Evolutionary conservation across 2,329 filamentous ascomycete species (phyloP).

Genomic region (Neoascochyta sp.): DNA sequence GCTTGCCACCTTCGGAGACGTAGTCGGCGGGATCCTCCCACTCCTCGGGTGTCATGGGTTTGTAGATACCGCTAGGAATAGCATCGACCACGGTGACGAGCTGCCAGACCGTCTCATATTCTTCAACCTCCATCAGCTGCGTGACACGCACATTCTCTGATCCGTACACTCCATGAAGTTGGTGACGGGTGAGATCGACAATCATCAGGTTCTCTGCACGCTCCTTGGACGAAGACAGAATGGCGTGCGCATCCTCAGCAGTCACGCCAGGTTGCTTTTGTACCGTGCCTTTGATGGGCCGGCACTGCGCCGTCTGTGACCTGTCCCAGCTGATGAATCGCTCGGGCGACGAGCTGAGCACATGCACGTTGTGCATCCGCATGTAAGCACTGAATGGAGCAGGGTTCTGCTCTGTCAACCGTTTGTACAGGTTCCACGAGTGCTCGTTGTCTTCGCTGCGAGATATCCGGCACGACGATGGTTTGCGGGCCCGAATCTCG

Average conservation of each 20-base stretch:
- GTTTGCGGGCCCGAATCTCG: slow-evolving; percentile 47
- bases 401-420: slow-evolving; percentile 67
- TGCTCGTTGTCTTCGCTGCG: slow-evolving; percentile 32
- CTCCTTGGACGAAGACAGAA: slow-evolving; percentile 81
- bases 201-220: slow-evolving; percentile 98
- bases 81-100: slow-evolving; percentile 88
- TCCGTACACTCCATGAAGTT: slow-evolving; percentile 80
- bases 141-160: slow-evolving; percentile 69
- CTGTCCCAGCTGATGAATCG: slow-evolving; percentile 73
- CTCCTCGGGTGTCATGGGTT: slow-evolving; percentile 25
- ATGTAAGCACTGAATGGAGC: slow-evolving; percentile 84
- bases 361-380: slow-evolving; percentile 58
- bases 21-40: slow-evolving; percentile 31
- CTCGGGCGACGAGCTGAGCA: slow-evolving; percentile 83
- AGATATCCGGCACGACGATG: slow-evolving; percentile 23
- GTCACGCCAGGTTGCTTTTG: slow-evolving; percentile 68
- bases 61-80: slow-evolving; percentile 21
- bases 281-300: slow-evolving; percentile 97
- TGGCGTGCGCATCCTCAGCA: slow-evolving; percentile 64
- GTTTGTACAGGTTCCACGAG: slow-evolving; percentile 68
- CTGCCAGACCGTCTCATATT: slow-evolving; percentile 86
- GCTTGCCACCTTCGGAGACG: slow-evolving; percentile 8
- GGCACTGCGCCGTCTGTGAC: slow-evolving; percentile 66
- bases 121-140: slow-evolving; percentile 80
- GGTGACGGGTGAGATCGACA: slow-evolving; percentile 91